phyloP scores from a whole-genome alignment of 208 protist species.

The Crithidia bombi region DNA sequence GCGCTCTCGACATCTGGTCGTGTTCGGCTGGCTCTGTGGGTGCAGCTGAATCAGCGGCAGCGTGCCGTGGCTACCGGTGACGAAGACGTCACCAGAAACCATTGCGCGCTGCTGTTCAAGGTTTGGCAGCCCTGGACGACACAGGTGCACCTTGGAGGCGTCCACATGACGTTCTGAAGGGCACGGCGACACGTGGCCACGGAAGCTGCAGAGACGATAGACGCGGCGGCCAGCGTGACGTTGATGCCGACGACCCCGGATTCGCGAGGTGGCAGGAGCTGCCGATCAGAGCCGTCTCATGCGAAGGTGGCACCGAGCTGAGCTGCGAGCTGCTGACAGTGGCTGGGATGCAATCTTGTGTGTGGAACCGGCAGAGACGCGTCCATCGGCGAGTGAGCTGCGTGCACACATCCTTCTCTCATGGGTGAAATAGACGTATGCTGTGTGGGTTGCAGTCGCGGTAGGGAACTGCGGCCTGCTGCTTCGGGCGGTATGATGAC shows the following conservation, averaged over 20 bases:
- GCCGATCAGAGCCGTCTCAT: not conserved
- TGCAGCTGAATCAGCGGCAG: constrained; percentile 69
- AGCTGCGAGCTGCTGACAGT: constrained; percentile 42
- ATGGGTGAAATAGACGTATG: too few species aligned
- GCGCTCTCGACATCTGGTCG: constrained; percentile 86
- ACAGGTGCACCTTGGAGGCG: constrained; percentile 28
- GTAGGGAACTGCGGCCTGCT: too few species aligned
- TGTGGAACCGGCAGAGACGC: constrained; percentile 44
- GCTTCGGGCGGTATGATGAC: too few species aligned
- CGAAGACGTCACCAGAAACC: constrained; percentile 14
- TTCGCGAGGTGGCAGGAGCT: too few species aligned
- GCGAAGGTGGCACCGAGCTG: not conserved
- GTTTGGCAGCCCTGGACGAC: constrained; percentile 54
- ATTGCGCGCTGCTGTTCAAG: constrained; percentile 57
- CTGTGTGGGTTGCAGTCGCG: too few species aligned
- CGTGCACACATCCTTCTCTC: constrained; percentile 58
- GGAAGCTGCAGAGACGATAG: too few species aligned
- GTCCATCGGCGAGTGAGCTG: constrained; percentile 50
- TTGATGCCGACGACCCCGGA: too few species aligned
- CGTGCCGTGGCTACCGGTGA: constrained; percentile 49
- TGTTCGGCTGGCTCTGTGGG: constrained; percentile 70
- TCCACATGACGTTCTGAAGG: constrained; percentile 34
- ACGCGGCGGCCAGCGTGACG: too few species aligned
- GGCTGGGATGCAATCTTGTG: constrained; percentile 42
- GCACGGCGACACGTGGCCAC: too few species aligned